phyloP scores from a whole-genome alignment of 345 rosid genomes.

The Gynandropsis gynandra region DNA sequence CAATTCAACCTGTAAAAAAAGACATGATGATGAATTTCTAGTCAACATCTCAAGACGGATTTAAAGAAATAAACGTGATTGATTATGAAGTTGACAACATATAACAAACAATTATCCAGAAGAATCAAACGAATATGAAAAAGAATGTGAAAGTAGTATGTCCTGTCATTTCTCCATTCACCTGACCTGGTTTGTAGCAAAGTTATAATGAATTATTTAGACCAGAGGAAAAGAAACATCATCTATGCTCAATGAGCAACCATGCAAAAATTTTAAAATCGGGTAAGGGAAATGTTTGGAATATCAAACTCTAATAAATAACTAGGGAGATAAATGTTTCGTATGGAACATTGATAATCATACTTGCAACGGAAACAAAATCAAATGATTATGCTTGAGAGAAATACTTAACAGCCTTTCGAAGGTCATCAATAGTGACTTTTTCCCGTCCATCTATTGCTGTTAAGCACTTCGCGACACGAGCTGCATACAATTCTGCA shows the following conservation, averaged over 20 bases:
- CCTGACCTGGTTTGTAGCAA: no score
- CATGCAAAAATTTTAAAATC: neutral
- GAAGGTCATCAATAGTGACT: slow-evolving; percentile 86
- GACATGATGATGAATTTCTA: slow-evolving; percentile 14
- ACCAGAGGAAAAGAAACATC: no score
- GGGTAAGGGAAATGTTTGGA: neutral
- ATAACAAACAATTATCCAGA: no score
- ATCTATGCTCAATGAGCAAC: no score
- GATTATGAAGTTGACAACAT: neutral
- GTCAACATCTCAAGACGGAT: slow-evolving; percentile 14
- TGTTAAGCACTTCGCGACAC: slow-evolving; percentile 92
- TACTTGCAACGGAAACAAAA: neutral
- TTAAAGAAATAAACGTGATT: neutral
- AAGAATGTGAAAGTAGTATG: no score
- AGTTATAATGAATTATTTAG: no score
- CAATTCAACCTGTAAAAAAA: slow-evolving; percentile 64
- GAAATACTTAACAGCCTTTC: slow-evolving; percentile 80
- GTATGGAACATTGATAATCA: neutral
- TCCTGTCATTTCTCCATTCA: no score
- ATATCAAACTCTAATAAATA: slow-evolving; percentile 3
- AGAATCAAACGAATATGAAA: no score
- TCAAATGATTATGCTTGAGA: slow-evolving; percentile 16
- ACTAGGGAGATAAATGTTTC: neutral
- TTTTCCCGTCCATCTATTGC: slow-evolving; percentile 92
- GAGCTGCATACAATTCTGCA: slow-evolving; percentile 90